Percentiles rank a stretch among this genome's conserved stretches.
Evolutionary conservation across 2,329 filamentous ascomycete species (phyloP).

Genomic region (Colletotrichum spinosum): DNA sequence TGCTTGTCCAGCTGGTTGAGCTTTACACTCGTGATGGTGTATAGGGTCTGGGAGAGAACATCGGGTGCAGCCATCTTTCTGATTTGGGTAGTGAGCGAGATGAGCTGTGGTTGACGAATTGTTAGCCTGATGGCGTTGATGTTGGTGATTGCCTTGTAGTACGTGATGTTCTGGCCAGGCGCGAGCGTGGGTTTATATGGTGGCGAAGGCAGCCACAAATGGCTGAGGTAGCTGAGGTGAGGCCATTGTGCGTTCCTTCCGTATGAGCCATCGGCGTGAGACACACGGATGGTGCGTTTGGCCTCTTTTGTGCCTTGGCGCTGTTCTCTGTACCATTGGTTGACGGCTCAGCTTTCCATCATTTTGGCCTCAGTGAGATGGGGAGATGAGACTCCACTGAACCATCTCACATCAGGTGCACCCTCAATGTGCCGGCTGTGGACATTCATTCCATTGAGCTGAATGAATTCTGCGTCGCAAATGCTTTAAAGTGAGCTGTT

Average conservation of each 20-base stretch:
- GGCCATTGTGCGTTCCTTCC: neutral
- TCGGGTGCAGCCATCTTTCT: slow-evolving; percentile 48
- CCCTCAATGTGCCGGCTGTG: too few species aligned
- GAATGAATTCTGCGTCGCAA: too few species aligned
- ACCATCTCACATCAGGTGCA: too few species aligned
- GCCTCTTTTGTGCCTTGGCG: too few species aligned
- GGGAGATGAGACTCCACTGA: too few species aligned
- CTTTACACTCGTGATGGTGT: slow-evolving; percentile 66
- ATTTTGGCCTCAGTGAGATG: slow-evolving; percentile 12
- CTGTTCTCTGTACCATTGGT: too few species aligned
- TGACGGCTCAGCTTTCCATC: neutral
- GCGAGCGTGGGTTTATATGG: neutral
- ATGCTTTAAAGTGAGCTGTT: too few species aligned
- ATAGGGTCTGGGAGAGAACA: slow-evolving; percentile 63
- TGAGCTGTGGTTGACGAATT: neutral
- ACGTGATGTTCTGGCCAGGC: neutral
- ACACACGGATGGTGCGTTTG: too few species aligned
- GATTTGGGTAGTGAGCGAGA: neutral
- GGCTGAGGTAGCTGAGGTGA: neutral
- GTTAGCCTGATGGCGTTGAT: neutral
- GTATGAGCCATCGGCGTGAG: neutral
- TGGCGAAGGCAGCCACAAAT: neutral
- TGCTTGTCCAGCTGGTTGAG: slow-evolving; percentile 67
- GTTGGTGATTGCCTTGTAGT: neutral
- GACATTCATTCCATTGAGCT: too few species aligned